Percentiles rank a stretch among this genome's conserved stretches.
Evolutionary conservation across 345 rosid genomes (phyloP).

Genomic region (Populus simonii): DNA sequence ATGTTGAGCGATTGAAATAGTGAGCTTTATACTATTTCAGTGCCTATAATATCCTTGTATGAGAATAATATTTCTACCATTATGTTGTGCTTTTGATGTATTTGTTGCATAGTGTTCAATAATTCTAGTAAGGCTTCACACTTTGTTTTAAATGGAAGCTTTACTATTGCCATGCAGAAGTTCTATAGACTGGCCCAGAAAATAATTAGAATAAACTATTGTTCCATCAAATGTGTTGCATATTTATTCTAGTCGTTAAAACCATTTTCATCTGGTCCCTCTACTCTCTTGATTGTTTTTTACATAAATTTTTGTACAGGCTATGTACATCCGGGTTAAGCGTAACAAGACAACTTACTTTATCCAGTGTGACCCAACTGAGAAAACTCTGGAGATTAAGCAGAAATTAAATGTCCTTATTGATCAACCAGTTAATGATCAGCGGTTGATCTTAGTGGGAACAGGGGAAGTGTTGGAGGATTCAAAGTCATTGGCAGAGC

Average conservation of each 20-base stretch:
- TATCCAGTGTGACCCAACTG: constrained; percentile 83
- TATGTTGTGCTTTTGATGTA: no score
- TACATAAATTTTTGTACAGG: constrained; percentile 36
- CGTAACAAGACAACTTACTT: constrained; percentile 80
- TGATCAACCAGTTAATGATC: constrained; percentile 65
- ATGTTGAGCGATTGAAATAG: no score
- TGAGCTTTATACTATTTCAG: no score
- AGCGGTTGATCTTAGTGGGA: constrained; percentile 58
- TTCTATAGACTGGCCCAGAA: background rate
- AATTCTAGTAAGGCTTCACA: no score
- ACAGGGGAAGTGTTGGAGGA: constrained; percentile 67
- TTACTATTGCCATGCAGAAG: no score
- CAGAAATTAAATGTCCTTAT: constrained; percentile 61
- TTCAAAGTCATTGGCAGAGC: constrained; percentile 76
- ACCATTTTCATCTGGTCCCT: constrained; percentile 1
- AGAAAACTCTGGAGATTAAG: constrained; percentile 65
- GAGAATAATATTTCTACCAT: no score
- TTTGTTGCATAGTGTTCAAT: no score
- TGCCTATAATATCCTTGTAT: no score
- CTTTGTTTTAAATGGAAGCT: no score
- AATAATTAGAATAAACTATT: background rate
- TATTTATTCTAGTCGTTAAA: background rate
- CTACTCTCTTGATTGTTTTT: constrained; percentile 2
- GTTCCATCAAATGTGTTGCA: background rate
- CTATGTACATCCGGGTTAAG: constrained; percentile 92